phyloP scores from a whole-genome alignment of 331 rosid species.

The Telfairia occidentalis region DNA sequence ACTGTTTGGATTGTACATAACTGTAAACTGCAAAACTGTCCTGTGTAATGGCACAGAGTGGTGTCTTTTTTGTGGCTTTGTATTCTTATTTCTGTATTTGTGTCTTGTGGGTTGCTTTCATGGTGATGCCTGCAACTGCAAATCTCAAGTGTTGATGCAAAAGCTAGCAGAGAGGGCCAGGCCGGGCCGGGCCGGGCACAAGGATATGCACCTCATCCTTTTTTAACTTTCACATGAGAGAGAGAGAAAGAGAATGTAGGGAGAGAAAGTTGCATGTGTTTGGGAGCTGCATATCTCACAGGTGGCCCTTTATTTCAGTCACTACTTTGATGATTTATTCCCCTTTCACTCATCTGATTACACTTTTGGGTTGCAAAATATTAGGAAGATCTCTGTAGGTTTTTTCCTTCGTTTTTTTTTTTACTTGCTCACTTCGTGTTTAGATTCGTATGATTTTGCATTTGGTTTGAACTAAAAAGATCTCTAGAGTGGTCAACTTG shows the following conservation, averaged over 20 bases:
- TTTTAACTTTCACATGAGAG: slow-evolving; percentile 2
- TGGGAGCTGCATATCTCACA: slow-evolving; percentile 6
- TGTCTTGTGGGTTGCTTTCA: slow-evolving; percentile 7
- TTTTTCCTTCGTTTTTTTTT: not conserved
- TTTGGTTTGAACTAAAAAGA: too few relatives aligned
- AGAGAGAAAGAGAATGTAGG: not conserved
- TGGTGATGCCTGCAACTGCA: not conserved
- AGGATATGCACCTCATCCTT: not conserved
- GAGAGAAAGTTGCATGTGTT: not conserved
- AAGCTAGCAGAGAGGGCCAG: not conserved
- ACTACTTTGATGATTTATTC: not conserved
- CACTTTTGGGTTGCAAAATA: not conserved
- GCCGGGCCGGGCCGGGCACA: too few relatives aligned
- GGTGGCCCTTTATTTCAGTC: slow-evolving; percentile 12
- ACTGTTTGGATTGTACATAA: slow-evolving; percentile 3
- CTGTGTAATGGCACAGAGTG: not conserved
- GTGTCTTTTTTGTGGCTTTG: slow-evolving; percentile 1
- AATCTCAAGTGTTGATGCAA: slow-evolving; percentile 3
- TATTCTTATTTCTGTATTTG: not conserved
- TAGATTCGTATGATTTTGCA: too few relatives aligned
- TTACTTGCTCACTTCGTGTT: too few relatives aligned
- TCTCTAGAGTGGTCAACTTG: too few relatives aligned
- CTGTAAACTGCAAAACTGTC: slow-evolving; percentile 9
- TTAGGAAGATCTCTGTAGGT: not conserved
- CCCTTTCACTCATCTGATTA: not conserved